Evolutionary conservation across 331 rosid genomes (phyloP), one percentile per base, ranked within the genome.

Genomic region (Rhamnella rubrinervis): DNA sequence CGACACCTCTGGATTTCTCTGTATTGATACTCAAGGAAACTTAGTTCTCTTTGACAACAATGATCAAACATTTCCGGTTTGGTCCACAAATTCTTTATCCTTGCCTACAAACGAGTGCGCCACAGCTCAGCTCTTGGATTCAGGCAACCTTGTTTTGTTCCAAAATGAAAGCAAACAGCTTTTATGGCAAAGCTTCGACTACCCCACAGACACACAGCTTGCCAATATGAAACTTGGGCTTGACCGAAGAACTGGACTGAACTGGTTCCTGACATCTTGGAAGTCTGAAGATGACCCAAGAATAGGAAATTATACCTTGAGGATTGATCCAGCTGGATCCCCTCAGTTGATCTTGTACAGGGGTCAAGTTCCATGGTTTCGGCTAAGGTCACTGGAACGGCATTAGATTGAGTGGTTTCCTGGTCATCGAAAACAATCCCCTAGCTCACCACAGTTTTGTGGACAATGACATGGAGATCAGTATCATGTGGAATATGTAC

Each of bases 221-320:
- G 80, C 81, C 0, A 49, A 18, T 41, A 56, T 51, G 65, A 78
- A 39, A 59, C 0, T 81, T 0, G 85, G 88, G 31, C 47, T 76
- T 6, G 61, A 86, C 71, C 77, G 59, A 51, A 49, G 44, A 10
- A 76, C 67, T 6, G 72, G 70, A 20, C 47, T 76, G 56, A 81
- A 72, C 17, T 61, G 81, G 81, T 41, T 51, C 61, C 25, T 86
- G 0, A 83, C 73, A 14, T 78, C 86, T 0, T 86, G 83, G 86
- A 86, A 67, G 55, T 55, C 75, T 0, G 56, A 55, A 0, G 78
- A 81, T 56, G 86, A 86, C n/a, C 91, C 91, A 0, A 77, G 74
- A 60, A 62, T 37, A 0, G 86, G 88, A 16, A 68, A 55, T 12
- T 82, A 59, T 61, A 59, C 59, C 0, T 6, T 19, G 7, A 20